Evolutionary conservation across 306 rosid genomes (phyloP), one percentile per base, ranked within the genome.

Genomic region (Phaseolus lunatus): DNA sequence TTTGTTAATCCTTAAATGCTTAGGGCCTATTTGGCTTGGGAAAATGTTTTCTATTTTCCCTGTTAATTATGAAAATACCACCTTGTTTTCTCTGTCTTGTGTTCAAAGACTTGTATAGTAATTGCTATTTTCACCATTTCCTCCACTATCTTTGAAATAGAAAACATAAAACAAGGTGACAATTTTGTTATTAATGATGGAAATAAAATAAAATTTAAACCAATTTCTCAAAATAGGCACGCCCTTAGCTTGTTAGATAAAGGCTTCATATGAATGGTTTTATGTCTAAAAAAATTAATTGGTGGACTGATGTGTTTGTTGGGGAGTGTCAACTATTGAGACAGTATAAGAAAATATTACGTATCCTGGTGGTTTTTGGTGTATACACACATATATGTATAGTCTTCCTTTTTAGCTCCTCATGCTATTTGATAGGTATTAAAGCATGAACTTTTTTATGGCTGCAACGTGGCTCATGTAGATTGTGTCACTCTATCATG

Each of bases 401-500:
- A 15, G 3, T 48, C 9, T 15, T 48, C 4, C 24, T 18, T 50
- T 15, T 39, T 73, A 8, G 2, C 14, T 35, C 5, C 19, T 43
- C 31, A 67, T 61, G 8, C 45, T 29, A 47, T 72, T 72, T 56
- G 66, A 19, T 76, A 53, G 65, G 57, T 73, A 67, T 62, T 54
- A 43, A 62, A 24, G n/a, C 54, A 45, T 31, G 54, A 13, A 13
- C 62, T 75, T 18, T 57, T 72, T 65, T 31, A 56, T 66, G 49
- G 64, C 24, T 58, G 63, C 65, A 50, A 48, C n/a, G 49, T 16
- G 65, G 70, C 47, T 52, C 13, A 9, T 41, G 35, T 27, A 65
- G 68, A 59, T 71, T 39, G 62, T 59, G 18, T 67, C 50, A 41
- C 67, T 19, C 52, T 77, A 58, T 72, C 67, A 24, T 48, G 79